Evolutionary conservation across 768 basidiomycete genomes (phyloP), one percentile per base, ranked within the genome.

Genomic region (Calvatia gigantea): DNA sequence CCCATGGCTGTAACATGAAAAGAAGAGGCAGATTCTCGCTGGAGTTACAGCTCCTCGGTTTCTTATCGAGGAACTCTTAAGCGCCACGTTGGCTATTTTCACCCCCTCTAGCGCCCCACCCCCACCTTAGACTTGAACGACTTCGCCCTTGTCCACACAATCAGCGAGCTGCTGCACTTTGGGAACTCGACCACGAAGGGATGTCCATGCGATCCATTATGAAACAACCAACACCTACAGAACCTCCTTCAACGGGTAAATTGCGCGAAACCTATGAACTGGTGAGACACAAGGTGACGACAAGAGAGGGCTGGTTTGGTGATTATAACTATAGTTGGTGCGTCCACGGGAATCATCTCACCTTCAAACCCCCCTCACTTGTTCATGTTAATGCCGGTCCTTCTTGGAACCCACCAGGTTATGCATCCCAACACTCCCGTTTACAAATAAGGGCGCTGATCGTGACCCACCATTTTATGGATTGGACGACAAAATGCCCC

Each of bases 321-420:
- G 86, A 87, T 65, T 93, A 91, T 64, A 82, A 92, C 71, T 92
- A 89, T 63, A 77, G 71, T 6, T 86, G 83, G 81, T 76, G 52
- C 31, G 67, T 57, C 25, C 35, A 4, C 41, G 23, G 32, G 27
- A 46, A 41, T 37, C 27, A 19, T 35, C 15, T 44, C 32, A 14
- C 48, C 8, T 25, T 31, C 14, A 23, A 35, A 17, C 15, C n/a
- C 15, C 37, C 15, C 29, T 56, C 11, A 19, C 17, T 19, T n/a
- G n/a, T 21, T 42, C 14, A 8, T 32, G 28, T 41, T 14, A 41
- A 21, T 21, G 11, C 7, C 7, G 15, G n/a, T 31, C 27, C 4
- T 8, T 5, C 44, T 48, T 1, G 9, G 27, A 14, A 4, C 35
- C 2, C 17, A 25, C 14, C 37, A 75, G 81, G 79, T 77, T 91